Conservation (phyloP, 768 basidiomycete genomes). For the Punctularia strigosozonata region DNA sequence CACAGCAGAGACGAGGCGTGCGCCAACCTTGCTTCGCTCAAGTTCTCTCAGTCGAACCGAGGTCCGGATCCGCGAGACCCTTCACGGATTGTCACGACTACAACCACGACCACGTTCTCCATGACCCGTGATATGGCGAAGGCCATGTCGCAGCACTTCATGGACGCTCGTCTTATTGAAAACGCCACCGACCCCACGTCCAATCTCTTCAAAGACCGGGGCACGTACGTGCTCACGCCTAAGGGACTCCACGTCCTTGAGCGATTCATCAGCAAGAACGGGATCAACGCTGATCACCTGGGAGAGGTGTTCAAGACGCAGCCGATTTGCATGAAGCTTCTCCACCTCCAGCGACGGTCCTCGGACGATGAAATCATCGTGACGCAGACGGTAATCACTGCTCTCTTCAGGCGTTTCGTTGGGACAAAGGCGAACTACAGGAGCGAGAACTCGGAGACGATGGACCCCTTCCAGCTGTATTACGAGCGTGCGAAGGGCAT, state of each 20-base stretch:
- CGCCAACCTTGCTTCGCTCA: conserved; percentile 84
- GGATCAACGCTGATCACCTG: conserved; percentile 90
- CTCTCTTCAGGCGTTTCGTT: conserved; percentile 91
- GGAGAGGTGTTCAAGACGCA: conserved; percentile 82
- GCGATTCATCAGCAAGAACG: conserved; percentile 99
- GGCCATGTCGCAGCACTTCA: conserved; percentile 98
- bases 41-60: conserved; percentile 98
- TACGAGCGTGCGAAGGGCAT: conserved; percentile 72
- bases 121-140: conserved; percentile 99
- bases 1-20: conserved; percentile 83
- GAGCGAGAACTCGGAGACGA: conserved; percentile 29
- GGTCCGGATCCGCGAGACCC: conserved; percentile 97
- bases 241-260: conserved; percentile 98
- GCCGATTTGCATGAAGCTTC: conserved; percentile 94
- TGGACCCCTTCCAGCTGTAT: conserved; percentile 61
- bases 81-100: conserved; percentile 95
- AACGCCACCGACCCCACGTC: conserved; percentile 87
- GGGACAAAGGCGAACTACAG: conserved; percentile 80
- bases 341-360: conserved; percentile 89
- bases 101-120: conserved; percentile 97
- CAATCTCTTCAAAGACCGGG: conserved; percentile 93
- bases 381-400: conserved; percentile 85
- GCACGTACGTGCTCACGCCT: conserved; percentile 89
- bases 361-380: conserved; percentile 97
- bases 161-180: conserved; percentile 97